Percentiles rank a stretch among this genome's conserved stretches.
Evolutionary conservation across 352 stramenopile genomes (phyloP).

Genomic region (Pythium coloratum): DNA sequence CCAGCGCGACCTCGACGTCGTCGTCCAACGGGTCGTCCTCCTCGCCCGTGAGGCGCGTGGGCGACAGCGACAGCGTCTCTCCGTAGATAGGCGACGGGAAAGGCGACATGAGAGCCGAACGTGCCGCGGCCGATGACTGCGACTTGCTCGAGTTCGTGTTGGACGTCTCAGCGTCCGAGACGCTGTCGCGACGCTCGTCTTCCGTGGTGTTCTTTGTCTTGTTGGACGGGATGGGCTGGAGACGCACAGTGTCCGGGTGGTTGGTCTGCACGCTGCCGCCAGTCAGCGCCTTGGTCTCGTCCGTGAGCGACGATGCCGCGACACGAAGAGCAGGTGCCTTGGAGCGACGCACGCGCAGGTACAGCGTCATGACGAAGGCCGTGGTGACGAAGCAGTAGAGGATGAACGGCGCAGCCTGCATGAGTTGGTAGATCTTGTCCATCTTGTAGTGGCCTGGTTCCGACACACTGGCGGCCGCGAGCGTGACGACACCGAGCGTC

Average conservation of each 20-base stretch:
- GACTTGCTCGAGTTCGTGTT: conserved; percentile 5
- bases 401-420: conserved; percentile 79
- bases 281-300: conserved; percentile 37
- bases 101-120: conserved; percentile 72
- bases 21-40: conserved; percentile 32
- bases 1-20: conserved; percentile 57
- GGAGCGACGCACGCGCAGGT: conserved; percentile 76
- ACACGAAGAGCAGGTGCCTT: conserved; percentile 80
- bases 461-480: conserved; percentile 70
- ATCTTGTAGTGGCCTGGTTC: conserved; percentile 83
- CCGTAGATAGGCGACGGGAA: conserved; percentile 44
- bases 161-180: conserved; percentile 1
- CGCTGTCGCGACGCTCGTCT: not conserved
- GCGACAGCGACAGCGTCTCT: conserved; percentile 28
- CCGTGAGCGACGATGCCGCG: conserved; percentile 30
- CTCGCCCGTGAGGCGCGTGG: conserved; percentile 21
- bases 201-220: conserved; percentile 1
- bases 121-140: conserved; percentile 2
- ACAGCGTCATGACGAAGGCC: conserved; percentile 80
- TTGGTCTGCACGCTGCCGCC: not conserved
- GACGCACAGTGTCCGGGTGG: conserved; percentile 19
- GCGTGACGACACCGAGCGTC: conserved; percentile 74
- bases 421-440: conserved; percentile 84
- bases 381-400: conserved; percentile 82
- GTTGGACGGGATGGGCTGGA: conserved; percentile 15